phyloP scores from a whole-genome alignment of 73 alveolate species.

The Paraurostyla sp. region DNA sequence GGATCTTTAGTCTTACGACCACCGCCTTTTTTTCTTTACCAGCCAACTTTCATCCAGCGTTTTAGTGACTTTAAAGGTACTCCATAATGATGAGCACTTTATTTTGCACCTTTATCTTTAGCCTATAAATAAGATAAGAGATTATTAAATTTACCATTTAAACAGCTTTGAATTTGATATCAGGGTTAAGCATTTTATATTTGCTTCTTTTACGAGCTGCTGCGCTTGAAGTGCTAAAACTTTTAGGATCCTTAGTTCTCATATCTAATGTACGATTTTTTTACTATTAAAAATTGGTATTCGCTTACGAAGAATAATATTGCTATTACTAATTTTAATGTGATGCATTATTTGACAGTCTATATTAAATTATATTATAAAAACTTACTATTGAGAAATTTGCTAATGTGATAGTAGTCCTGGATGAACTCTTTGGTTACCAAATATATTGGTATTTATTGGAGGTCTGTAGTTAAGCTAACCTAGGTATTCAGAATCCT shows the following conservation, averaged over 20 bases:
- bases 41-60: conserved; percentile 91
- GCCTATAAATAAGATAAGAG: not conserved
- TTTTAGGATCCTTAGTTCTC: conserved; percentile 6
- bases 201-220: conserved; percentile 45
- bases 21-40: conserved; percentile 86
- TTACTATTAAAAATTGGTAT: not conserved
- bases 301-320: not conserved
- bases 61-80: conserved; percentile 87
- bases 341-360: not conserved
- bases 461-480: conserved; percentile 13
- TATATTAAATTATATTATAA: not conserved
- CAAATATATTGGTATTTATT: not conserved
- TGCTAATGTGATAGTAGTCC: not conserved
- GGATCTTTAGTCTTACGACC: conserved; percentile 86
- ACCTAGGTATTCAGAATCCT: not conserved
- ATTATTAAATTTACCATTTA: conserved; percentile 29
- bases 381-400: not conserved
- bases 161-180: conserved; percentile 26
- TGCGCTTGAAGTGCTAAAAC: not conserved
- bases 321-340: too few relatives aligned
- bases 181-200: conserved; percentile 49
- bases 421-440: not conserved
- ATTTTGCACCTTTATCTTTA: conserved; percentile 2
- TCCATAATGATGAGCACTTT: conserved; percentile 10
- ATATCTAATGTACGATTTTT: conserved; percentile 41